Evolutionary conservation across 1,284 basidiomycete species (phyloP), one percentile per base, ranked within the genome.

Genomic region (Ustilago sp.): DNA sequence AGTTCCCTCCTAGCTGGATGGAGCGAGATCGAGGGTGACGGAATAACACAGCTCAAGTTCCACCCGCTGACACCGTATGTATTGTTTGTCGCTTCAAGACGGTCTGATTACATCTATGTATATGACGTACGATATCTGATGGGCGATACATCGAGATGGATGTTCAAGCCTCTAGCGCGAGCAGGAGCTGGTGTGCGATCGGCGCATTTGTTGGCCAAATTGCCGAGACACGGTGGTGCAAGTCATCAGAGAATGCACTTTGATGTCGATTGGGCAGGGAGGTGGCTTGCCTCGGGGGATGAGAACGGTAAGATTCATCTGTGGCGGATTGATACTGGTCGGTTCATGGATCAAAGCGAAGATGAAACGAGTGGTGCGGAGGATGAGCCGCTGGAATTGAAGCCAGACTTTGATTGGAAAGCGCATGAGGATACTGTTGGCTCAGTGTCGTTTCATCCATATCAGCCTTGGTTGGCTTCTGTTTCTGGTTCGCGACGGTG

Each of bases 231-330:
- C 11, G 56, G 55, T 11, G 54, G 54, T 23, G 32, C 48, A 12
- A 74, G 58, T 13, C 74, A 79, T 28, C 81, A 83, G 43, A 53
- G 81, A 17, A 57, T 83, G 50, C 63, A 66, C 41, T 83, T 83
- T 59, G 71, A 81, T 56, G 45, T 83, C 1, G 80, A 83, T 48
- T 80, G 72, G 68, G 72, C 75, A 8, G 80, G 81, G 4, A 43
- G 79, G 9, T 67, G 74, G 74, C 69, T 83, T 8, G 69, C 66
- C 8, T 56, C 80, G 0, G 81, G 81, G 11, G 74, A 79, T 47
- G 53, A 68, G 13, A 2, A 64, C 0, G 81, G 81, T 12, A 47
- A 13, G 32, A 51, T 81, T 17, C 48, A 59, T 11, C n/a, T 80
- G 2, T 83, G 81, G 81, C 59, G 63, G 17, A 67, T 76, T 36